Percentiles rank a stretch among this genome's conserved stretches.
These are phyloP conservation scores for Penicillium sumatraense DNA, from an alignment of 2,329 filamentous ascomycete genomes.

Conservation along the genomic window DNA sequence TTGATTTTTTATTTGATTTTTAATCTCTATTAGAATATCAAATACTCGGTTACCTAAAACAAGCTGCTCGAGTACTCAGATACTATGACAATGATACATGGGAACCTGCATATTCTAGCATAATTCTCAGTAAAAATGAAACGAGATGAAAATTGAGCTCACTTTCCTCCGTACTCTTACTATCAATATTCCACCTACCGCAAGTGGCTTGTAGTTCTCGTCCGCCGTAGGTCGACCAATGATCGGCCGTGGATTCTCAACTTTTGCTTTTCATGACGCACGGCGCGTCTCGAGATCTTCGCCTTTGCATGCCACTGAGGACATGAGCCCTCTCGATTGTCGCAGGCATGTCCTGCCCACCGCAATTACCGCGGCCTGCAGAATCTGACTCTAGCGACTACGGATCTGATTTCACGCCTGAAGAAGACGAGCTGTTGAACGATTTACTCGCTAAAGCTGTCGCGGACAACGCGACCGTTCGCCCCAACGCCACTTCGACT, in stretches of 20 bases:
- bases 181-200: too few relatives aligned
- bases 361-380: conserved; percentile 24
- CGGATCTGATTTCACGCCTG: conserved; percentile 65
- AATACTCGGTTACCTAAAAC: too few relatives aligned
- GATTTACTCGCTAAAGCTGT: conserved; percentile 55
- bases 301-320: conserved; percentile 14
- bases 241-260: conserved; percentile 14
- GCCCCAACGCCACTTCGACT: conserved; percentile 18
- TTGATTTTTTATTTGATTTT: not conserved
- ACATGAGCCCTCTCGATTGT: conserved; percentile 25
- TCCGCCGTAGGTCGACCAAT: conserved; percentile 15
- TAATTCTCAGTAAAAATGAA: too few relatives aligned
- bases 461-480: conserved; percentile 34
- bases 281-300: conserved; percentile 8
- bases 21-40: not conserved
- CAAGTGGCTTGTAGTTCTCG: too few relatives aligned
- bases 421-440: conserved; percentile 60
- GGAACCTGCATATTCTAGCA: too few relatives aligned
- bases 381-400: conserved; percentile 57
- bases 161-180: too few relatives aligned
- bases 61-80: too few relatives aligned
- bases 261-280: conserved; percentile 20
- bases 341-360: conserved; percentile 41
- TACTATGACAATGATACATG: too few relatives aligned
- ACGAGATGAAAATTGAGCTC: too few relatives aligned